phyloP scores from a whole-genome alignment of 78 protist species.

The Cavenderia fasciculata region DNA sequence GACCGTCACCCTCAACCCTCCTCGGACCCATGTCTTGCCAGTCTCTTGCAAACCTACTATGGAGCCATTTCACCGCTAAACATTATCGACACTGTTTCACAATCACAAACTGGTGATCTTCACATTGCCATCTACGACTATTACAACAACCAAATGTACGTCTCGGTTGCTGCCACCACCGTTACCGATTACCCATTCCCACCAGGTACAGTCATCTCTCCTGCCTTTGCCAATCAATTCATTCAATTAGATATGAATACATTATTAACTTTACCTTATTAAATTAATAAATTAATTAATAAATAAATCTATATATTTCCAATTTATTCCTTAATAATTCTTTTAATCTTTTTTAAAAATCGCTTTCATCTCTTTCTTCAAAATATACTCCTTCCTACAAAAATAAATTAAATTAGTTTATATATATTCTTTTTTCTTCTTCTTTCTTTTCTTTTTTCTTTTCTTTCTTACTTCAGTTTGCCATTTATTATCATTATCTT shows the following conservation, averaged over 20 bases:
- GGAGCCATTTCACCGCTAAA: background rate
- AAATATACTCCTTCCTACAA: slow-evolving; percentile 35
- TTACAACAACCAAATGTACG: background rate
- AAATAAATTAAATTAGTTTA: background rate
- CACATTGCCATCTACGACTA: slow-evolving; percentile 48
- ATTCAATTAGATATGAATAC: slow-evolving; percentile 42
- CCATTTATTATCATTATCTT: slow-evolving; percentile 52
- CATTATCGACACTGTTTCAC: background rate
- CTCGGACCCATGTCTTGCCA: slow-evolving; percentile 37
- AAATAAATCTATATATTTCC: no score
- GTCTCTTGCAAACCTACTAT: background rate
- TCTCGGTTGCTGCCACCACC: slow-evolving; percentile 27
- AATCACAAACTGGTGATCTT: slow-evolving; percentile 46
- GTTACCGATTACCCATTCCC: background rate
- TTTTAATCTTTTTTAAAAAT: background rate
- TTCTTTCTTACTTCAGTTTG: slow-evolving; percentile 1
- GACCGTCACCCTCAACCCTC: slow-evolving; percentile 42
- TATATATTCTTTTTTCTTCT: background rate
- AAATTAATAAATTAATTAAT: no score
- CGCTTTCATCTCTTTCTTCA: slow-evolving; percentile 17
- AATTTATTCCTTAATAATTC: no score
- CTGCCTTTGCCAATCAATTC: slow-evolving; percentile 47
- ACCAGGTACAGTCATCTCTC: background rate
- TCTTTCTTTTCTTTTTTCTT: background rate
- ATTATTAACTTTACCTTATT: background rate